Evolutionary conservation across 2,329 filamentous ascomycete species (phyloP).

Genomic region (Scopulariopsis brevicaulis): DNA sequence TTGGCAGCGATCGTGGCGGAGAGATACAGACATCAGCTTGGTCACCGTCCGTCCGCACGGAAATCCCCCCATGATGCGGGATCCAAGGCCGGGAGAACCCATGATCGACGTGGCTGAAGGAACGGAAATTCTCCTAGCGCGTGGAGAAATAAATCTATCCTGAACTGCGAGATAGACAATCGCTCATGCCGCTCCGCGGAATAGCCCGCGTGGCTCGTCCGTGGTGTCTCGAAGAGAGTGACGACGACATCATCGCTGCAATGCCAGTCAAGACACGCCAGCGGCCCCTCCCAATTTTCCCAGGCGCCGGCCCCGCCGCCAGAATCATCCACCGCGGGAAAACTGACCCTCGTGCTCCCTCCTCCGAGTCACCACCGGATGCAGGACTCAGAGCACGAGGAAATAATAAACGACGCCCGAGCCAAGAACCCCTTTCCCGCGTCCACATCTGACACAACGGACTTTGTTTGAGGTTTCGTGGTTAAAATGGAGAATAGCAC

Average conservation of each 20-base stretch:
- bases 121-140: neutral
- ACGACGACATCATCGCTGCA: neutral
- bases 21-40: neutral
- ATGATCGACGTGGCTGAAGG: constrained; percentile 4
- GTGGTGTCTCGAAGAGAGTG: neutral
- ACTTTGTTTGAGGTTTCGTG: constrained; percentile 5
- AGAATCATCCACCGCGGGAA: too few relatives aligned
- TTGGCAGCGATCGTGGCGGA: neutral
- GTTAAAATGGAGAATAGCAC: constrained; percentile 1
- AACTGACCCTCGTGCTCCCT: neutral
- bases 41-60: neutral
- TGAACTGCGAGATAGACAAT: neutral
- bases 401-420: neutral
- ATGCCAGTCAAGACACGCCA: neutral
- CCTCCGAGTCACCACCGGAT: neutral
- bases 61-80: neutral
- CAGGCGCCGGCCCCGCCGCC: neutral
- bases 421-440: neutral
- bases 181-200: neutral
- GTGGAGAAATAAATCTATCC: neutral
- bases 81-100: neutral
- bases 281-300: neutral
- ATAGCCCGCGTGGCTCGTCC: neutral
- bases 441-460: neutral
- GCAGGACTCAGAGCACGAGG: neutral